A percentile compares a stretch with the other conserved stretches of the same genome.
Conservation (phyloP, 2,329 filamentous ascomycete genomes). For the Pseudopithomyces maydicus region DNA sequence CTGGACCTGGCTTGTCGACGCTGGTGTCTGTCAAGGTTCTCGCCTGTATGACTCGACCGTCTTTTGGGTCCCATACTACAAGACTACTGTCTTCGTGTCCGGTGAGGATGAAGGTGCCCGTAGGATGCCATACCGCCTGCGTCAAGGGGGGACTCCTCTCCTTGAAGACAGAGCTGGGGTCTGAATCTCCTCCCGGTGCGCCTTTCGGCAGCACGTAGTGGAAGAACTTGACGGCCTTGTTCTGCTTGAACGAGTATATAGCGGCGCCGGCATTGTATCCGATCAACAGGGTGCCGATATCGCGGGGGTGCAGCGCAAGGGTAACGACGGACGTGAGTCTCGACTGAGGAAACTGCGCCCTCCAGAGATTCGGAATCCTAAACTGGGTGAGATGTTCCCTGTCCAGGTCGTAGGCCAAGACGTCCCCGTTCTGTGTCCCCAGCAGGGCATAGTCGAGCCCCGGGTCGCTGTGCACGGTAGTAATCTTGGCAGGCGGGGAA, state of each 20-base stretch:
- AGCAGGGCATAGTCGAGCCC: conserved; percentile 93
- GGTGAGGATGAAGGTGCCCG: conserved; percentile 85
- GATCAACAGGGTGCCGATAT: conserved; percentile 88
- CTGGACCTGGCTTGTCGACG: conserved; percentile 68
- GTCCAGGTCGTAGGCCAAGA: conserved; percentile 93
- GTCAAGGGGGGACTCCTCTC: conserved; percentile 74
- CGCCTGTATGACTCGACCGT: conserved; percentile 82
- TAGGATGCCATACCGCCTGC: conserved; percentile 92
- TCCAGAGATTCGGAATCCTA: conserved; percentile 86
- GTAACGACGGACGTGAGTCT: conserved; percentile 71
- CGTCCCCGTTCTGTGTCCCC: conserved; percentile 79
- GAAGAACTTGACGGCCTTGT: conserved; percentile 76
- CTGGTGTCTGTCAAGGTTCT: conserved; percentile 76
- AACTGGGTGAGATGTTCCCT: conserved; percentile 77
- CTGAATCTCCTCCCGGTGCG: conserved; percentile 77
- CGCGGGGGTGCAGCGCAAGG: conserved; percentile 84
- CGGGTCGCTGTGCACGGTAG: conserved; percentile 78
- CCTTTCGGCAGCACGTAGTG: conserved; percentile 81
- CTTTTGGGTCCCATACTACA: conserved; percentile 92
- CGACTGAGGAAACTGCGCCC: conserved; percentile 70
- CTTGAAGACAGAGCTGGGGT: conserved; percentile 65
- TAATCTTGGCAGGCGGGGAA: conserved; percentile 77
- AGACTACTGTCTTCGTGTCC: conserved; percentile 89
- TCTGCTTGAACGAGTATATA: conserved; percentile 94
- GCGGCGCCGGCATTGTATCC: conserved; percentile 89